These are phyloP conservation scores for Conidiobolus incongruus DNA, from an alignment of 371 early-diverging fungal species.

Conservation along the genomic window DNA sequence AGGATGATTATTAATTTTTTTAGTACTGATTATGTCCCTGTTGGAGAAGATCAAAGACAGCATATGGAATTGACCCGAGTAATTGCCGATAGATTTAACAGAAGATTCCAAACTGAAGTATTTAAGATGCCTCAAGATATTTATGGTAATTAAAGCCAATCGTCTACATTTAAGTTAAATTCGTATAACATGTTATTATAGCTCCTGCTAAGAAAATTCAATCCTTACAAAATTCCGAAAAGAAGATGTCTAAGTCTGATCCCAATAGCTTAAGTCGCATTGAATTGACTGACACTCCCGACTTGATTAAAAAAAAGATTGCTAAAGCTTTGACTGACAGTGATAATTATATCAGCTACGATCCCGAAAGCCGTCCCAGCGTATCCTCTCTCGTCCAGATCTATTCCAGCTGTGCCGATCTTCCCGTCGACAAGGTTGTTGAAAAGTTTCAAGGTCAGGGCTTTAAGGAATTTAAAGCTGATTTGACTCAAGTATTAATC, in stretches of 20 bases:
- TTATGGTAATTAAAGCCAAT: slow-evolving; percentile 19
- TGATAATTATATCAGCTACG: slow-evolving; percentile 37
- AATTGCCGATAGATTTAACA: slow-evolving; percentile 52
- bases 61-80: slow-evolving; percentile 72
- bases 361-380: slow-evolving; percentile 50
- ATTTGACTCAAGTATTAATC: slow-evolving; percentile 39
- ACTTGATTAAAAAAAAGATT: slow-evolving; percentile 39
- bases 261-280: slow-evolving; percentile 44
- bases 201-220: slow-evolving; percentile 1
- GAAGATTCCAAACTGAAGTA: slow-evolving; percentile 19
- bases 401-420: slow-evolving; percentile 28
- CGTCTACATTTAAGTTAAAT: neutral
- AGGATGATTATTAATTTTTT: neutral
- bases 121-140: slow-evolving; percentile 49
- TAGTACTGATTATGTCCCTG: slow-evolving; percentile 73
- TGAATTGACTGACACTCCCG: slow-evolving; percentile 44
- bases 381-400: slow-evolving; percentile 61
- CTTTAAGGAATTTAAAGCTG: slow-evolving; percentile 41
- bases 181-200: neutral
- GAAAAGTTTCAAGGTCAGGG: slow-evolving; percentile 17
- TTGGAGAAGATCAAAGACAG: slow-evolving; percentile 86
- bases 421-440: slow-evolving; percentile 16
- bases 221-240: slow-evolving; percentile 44
- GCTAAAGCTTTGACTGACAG: slow-evolving; percentile 54
- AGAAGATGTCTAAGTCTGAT: slow-evolving; percentile 90